phyloP scores from a whole-genome alignment of 2,329 filamentous ascomycete species.

The Cladosporium sp. region DNA sequence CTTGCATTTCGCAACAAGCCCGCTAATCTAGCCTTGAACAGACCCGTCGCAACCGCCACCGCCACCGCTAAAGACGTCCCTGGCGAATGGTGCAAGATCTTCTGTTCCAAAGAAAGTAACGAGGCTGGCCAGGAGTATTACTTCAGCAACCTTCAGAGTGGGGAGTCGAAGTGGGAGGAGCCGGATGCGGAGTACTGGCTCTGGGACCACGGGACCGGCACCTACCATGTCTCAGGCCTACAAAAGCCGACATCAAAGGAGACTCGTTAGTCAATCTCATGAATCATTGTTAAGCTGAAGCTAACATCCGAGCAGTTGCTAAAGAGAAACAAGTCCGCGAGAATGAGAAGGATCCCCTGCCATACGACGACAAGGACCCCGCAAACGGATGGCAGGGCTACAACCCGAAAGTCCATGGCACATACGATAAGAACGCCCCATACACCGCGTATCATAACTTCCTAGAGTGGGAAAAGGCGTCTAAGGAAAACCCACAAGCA shows the following conservation, averaged over 20 bases:
- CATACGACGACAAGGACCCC: slow-evolving; percentile 33
- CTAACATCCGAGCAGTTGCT: neutral
- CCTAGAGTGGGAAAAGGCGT: slow-evolving; percentile 20
- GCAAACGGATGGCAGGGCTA: slow-evolving; percentile 53
- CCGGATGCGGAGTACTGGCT: slow-evolving; percentile 28
- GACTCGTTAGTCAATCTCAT: neutral
- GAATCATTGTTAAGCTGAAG: neutral
- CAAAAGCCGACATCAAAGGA: slow-evolving; percentile 17
- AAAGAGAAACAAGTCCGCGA: slow-evolving; percentile 5
- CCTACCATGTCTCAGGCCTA: slow-evolving; percentile 21
- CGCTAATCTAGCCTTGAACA: slow-evolving; percentile 6
- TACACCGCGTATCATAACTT: slow-evolving; percentile 48
- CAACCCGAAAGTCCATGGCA: slow-evolving; percentile 91
- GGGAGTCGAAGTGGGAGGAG: slow-evolving; percentile 23
- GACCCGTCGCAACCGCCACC: neutral
- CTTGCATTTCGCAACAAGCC: neutral
- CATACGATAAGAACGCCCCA: slow-evolving; percentile 93
- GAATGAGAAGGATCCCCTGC: slow-evolving; percentile 50
- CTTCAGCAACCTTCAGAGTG: slow-evolving; percentile 24
- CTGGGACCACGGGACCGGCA: slow-evolving; percentile 19
- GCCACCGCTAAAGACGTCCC: slow-evolving; percentile 1
- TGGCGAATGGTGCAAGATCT: slow-evolving; percentile 20
- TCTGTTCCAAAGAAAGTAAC: neutral
- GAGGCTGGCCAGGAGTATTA: slow-evolving; percentile 18
- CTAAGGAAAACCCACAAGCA: slow-evolving; percentile 23